phyloP scores from a whole-genome alignment of 2,329 filamentous ascomycete species.

The Cladorrhinum sp. region DNA sequence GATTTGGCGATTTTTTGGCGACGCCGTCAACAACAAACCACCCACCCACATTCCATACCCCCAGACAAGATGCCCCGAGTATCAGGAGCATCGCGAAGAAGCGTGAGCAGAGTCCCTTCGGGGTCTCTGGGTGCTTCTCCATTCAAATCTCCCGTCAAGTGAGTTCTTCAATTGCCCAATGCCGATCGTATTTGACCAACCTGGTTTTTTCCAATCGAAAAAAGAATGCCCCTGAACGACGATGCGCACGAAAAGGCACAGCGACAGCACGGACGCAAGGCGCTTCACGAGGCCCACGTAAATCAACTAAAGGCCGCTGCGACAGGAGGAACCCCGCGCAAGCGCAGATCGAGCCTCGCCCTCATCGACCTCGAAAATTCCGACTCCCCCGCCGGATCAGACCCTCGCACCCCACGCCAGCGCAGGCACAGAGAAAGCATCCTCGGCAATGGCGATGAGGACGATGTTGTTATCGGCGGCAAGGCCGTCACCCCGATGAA shows the following conservation, averaged over 20 bases:
- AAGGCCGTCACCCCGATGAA: constrained; percentile 90
- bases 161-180: constrained; percentile 30
- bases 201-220: too few species aligned
- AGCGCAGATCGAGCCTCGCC: constrained; percentile 49
- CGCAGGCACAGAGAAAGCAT: constrained; percentile 35
- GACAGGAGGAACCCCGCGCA: constrained; percentile 61
- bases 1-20: constrained; percentile 16
- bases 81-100: constrained; percentile 51
- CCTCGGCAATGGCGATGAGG: constrained; percentile 44
- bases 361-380: constrained; percentile 57
- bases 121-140: constrained; percentile 49
- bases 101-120: constrained; percentile 46
- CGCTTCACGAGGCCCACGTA: constrained; percentile 84
- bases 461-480: constrained; percentile 65
- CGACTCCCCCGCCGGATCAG: constrained; percentile 47
- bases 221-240: constrained; percentile 93
- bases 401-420: constrained; percentile 52
- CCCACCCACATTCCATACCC: not conserved
- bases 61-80: constrained; percentile 54
- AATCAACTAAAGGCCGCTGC: constrained; percentile 84
- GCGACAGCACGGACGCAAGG: constrained; percentile 81
- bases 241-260: constrained; percentile 89
- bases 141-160: constrained; percentile 58
- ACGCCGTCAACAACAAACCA: constrained; percentile 11
- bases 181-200: not conserved